A percentile compares a stretch with the other conserved stretches of the same genome.
Conservation (phyloP, 2,329 filamentous ascomycete species). For the Diaporthe eres region DNA sequence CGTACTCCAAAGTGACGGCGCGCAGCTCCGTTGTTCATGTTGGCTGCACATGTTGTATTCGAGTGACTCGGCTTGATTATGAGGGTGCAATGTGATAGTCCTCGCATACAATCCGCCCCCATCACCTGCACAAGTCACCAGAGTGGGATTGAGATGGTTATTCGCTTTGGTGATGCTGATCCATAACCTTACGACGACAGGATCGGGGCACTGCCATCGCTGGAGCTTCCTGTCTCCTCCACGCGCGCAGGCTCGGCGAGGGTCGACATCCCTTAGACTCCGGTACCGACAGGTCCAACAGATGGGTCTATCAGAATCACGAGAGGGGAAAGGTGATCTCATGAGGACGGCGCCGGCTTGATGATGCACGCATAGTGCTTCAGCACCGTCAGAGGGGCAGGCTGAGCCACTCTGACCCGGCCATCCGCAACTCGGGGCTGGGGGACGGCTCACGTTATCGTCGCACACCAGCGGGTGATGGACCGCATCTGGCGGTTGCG, state of each 20-base stretch:
- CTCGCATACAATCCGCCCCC: neutral
- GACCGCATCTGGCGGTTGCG: neutral
- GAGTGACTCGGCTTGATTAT: neutral
- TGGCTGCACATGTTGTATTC: too few species aligned
- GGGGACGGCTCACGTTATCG: conserved; percentile 30
- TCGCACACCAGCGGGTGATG: neutral
- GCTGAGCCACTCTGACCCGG: conserved; percentile 27
- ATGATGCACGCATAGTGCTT: conserved; percentile 18
- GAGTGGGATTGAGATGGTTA: neutral
- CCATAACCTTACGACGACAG: neutral
- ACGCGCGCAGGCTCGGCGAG: neutral
- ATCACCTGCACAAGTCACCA: neutral
- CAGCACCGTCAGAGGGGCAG: conserved; percentile 27
- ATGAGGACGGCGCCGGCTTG: conserved; percentile 1
- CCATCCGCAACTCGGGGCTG: conserved; percentile 14
- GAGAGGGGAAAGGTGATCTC: conserved; percentile 13
- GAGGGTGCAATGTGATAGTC: neutral
- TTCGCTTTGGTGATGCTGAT: neutral
- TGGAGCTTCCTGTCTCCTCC: neutral
- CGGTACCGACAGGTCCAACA: neutral
- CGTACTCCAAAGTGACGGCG: neutral
- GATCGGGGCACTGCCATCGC: conserved; percentile 16
- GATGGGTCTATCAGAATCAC: neutral
- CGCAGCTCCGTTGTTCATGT: neutral
- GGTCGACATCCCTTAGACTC: neutral